Evolutionary conservation across 768 basidiomycete genomes (phyloP), one percentile per base, ranked within the genome.

Genomic region (Strobilomyces dryophilus): DNA sequence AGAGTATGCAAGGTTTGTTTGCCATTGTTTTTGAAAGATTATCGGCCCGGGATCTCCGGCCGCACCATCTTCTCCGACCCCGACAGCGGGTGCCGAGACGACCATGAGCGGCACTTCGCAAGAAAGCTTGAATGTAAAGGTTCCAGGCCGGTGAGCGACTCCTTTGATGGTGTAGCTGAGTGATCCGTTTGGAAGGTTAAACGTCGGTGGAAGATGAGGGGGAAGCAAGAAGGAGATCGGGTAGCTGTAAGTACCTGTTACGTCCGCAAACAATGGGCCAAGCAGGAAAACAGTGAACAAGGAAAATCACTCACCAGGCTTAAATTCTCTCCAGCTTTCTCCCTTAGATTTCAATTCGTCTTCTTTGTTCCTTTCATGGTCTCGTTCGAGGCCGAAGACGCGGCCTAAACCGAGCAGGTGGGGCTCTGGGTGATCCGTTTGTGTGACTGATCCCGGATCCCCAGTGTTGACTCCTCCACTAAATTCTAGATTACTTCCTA

Each of bases 181-280:
- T 2, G 81, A 78, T 8, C 94, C 95, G 59, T 80, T 86, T 36
- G 85, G 82, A 55, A 85, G 84, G 39, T 77, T 74, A 56, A 98
- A 75, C 0, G 85, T 84, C 1, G 97, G 92, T 5, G 95, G 95
- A 12, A 89, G 78, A 55, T 81, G 75, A 5, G 84, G 74, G 0
- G 95, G 93, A 50, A 99, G 84, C 10, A 87, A 73, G 67, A 98
- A 94, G 6, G 92, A 92, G 60, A 99, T 89, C 1, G 97, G 95
- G 69, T 92, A 98, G 15, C 90, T 93, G 66, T 98, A 98, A 6
- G 85, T 89, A 32, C 95, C 95, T 91, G 57, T 9, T 39, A 34
- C 21, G n/a, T 52, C 20, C 57, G 36, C 8, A 36, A 10, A 9
- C 3, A 5, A 42, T 49, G 20, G 6, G 48, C 15, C 49, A 24